Conservation (phyloP, 1,284 basidiomycete species). For the Trametes versicolor region DNA sequence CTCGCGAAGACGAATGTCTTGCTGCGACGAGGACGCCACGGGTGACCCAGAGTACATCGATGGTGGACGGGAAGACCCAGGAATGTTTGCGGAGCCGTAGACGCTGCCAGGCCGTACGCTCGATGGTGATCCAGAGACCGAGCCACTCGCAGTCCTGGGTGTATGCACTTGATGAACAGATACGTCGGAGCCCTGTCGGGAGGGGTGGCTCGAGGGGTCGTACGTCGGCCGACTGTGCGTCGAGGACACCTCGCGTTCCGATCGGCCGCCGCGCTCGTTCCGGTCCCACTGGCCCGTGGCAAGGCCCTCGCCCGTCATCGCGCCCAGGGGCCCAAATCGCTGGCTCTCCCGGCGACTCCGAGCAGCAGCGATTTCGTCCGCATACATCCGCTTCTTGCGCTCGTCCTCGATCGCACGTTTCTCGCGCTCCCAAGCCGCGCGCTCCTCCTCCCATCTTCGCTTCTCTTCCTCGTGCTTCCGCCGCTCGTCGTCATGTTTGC, state of each 20-base stretch:
- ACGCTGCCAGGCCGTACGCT: constrained; percentile 62
- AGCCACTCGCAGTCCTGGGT: constrained; percentile 25
- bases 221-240: constrained; percentile 37
- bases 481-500: constrained; percentile 61
- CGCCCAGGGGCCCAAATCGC: constrained; percentile 41
- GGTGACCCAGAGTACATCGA: constrained; percentile 52
- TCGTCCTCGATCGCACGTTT: constrained; percentile 65
- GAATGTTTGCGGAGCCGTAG: constrained; percentile 39
- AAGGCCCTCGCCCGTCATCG: constrained; percentile 35
- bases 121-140: constrained; percentile 50
- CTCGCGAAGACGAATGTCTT: constrained; percentile 58
- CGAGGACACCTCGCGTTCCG: constrained; percentile 28
- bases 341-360: constrained; percentile 67
- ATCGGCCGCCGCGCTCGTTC: constrained; percentile 31
- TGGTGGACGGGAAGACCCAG: constrained; percentile 55
- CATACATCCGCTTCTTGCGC: constrained; percentile 59
- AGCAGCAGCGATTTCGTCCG: constrained; percentile 69
- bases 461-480: constrained; percentile 57
- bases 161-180: constrained; percentile 20
- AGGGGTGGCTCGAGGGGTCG: constrained; percentile 30
- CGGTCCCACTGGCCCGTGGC: constrained; percentile 35
- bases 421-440: constrained; percentile 63
- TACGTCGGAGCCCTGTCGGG: constrained; percentile 23
- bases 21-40: constrained; percentile 58
- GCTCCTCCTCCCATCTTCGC: constrained; percentile 62